phyloP scores from a whole-genome alignment of 768 basidiomycete genomes.

The Grammothele lineata region DNA sequence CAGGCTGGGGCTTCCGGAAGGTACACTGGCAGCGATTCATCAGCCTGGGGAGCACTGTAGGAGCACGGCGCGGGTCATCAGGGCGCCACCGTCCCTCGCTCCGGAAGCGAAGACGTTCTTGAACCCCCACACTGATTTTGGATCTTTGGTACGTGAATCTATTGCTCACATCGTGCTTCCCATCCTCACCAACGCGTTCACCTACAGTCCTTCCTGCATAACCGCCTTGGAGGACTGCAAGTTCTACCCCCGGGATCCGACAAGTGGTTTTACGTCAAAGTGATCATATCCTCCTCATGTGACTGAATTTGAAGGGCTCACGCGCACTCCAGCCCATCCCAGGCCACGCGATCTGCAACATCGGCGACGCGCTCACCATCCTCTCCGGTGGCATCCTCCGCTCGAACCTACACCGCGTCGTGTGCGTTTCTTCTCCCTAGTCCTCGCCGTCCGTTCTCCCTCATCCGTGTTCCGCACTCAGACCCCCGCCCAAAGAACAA shows the following conservation, averaged over 20 bases:
- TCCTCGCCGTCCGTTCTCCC: not conserved
- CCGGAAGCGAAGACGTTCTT: slow-evolving; percentile 24
- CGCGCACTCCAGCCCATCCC: slow-evolving; percentile 20
- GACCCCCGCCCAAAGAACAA: slow-evolving; percentile 55
- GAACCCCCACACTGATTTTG: slow-evolving; percentile 34
- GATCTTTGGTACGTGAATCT: slow-evolving; percentile 26
- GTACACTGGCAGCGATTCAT: slow-evolving; percentile 26
- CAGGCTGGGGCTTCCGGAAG: slow-evolving; percentile 29
- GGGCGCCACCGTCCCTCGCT: slow-evolving; percentile 25
- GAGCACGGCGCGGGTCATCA: slow-evolving; percentile 30
- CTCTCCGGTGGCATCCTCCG: slow-evolving; percentile 60
- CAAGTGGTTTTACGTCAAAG: slow-evolving; percentile 66
- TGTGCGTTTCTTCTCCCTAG: slow-evolving; percentile 31
- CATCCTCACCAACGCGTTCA: no score
- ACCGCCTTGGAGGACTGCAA: slow-evolving; percentile 66
- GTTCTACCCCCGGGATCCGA: slow-evolving; percentile 58
- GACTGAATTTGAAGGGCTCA: no score
- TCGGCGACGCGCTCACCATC: slow-evolving; percentile 48
- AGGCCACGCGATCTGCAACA: slow-evolving; percentile 27
- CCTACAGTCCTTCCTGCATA: slow-evolving; percentile 60
- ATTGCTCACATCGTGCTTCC: not conserved
- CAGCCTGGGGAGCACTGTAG: slow-evolving; percentile 23
- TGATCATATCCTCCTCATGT: slow-evolving; percentile 14
- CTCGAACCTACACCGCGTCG: slow-evolving; percentile 59
- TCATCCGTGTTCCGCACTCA: not conserved